Conservation (phyloP, 2,329 filamentous ascomycete genomes). For the Stagonosporopsis vannaccii region DNA sequence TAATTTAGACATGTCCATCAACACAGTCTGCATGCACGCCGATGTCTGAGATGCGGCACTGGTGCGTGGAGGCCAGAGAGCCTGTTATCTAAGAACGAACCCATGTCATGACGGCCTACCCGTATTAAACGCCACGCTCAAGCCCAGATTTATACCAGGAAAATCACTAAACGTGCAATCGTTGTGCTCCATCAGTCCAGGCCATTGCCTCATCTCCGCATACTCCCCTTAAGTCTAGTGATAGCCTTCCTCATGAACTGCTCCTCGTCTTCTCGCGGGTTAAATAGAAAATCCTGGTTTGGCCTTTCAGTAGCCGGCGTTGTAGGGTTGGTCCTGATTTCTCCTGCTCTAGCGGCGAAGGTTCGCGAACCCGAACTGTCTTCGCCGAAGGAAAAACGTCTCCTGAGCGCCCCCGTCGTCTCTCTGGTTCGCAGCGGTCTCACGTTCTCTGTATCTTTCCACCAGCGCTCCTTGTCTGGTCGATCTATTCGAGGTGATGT, state of each 20-base stretch:
- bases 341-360: constrained; percentile 15
- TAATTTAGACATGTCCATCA: background rate
- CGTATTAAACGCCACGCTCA: constrained; percentile 8
- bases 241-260: constrained; percentile 34
- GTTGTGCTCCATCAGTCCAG: background rate
- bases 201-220: constrained; percentile 7
- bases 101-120: background rate
- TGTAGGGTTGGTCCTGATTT: constrained; percentile 5
- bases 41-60: background rate
- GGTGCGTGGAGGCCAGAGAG: background rate
- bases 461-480: constrained; percentile 31
- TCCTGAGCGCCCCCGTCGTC: constrained; percentile 13
- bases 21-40: constrained; percentile 8
- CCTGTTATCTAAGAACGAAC: background rate
- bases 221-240: constrained; percentile 13
- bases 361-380: constrained; percentile 6
- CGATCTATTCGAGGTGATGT: constrained; percentile 23
- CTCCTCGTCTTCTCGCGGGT: constrained; percentile 35
- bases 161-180: constrained; percentile 8
- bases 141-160: background rate
- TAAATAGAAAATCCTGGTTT: constrained; percentile 38
- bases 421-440: constrained; percentile 10
- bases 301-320: constrained; percentile 18
- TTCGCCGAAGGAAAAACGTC: constrained; percentile 7
- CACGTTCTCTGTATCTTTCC: constrained; percentile 29